These are phyloP conservation scores for Candida yuanshanica DNA, from an alignment of 805 yeast genomes.

Conservation along the genomic window DNA sequence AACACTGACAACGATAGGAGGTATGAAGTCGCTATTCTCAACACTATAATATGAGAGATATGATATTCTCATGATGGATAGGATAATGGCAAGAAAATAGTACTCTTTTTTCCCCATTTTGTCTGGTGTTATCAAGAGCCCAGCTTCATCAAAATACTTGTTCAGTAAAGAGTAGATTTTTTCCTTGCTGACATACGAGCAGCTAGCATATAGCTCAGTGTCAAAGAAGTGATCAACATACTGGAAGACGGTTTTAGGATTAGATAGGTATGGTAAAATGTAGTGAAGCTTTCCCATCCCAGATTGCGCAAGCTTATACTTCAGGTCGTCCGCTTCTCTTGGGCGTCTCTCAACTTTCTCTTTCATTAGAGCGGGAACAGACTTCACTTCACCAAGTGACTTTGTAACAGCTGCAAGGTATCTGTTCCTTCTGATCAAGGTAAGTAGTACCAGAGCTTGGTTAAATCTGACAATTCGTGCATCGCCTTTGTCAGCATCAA, in stretches of 20 bases:
- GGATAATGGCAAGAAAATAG: neutral
- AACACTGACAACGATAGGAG: neutral
- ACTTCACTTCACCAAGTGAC: neutral
- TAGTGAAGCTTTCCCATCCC: neutral
- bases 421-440: neutral
- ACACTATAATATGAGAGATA: slow-evolving; percentile 1
- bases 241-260: neutral
- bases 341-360: neutral
- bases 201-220: neutral
- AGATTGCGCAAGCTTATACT: neutral
- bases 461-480: neutral
- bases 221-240: slow-evolving; percentile 3
- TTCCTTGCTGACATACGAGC: neutral
- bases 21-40: neutral
- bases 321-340: neutral
- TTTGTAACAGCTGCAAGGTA: neutral
- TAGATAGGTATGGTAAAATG: neutral
- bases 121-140: neutral
- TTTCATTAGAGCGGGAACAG: neutral
- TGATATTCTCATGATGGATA: slow-evolving; percentile 1
- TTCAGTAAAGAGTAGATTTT: neutral
- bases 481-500: neutral
- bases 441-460: neutral
- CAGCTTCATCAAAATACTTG: neutral
- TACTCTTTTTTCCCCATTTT: neutral